Percentiles rank a stretch among this genome's conserved stretches.
These are phyloP conservation scores for Ogataea hybrid DNA, from an alignment of 1,139 yeast species.

Conservation along the genomic window DNA sequence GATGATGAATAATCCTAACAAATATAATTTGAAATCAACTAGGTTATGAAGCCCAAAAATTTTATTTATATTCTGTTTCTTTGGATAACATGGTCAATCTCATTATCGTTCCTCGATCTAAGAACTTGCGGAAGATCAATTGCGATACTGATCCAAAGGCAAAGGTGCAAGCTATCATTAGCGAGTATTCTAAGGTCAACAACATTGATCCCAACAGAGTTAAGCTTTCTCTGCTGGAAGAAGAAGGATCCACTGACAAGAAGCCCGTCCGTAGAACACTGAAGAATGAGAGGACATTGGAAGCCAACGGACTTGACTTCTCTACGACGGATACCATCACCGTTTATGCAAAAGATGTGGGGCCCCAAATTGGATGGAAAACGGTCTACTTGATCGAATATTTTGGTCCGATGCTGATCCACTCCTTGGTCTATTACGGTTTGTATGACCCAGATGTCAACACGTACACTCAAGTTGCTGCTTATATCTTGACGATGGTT, in stretches of 20 bases:
- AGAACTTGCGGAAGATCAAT: constrained; percentile 30
- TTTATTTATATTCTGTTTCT: neutral
- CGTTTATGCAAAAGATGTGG: constrained; percentile 75
- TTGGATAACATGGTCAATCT: constrained; percentile 27
- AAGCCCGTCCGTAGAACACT: constrained; percentile 38
- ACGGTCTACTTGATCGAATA: constrained; percentile 85
- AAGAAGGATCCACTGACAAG: constrained; percentile 29
- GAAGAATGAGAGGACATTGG: constrained; percentile 34
- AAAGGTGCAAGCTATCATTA: constrained; percentile 30
- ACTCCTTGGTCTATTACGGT: constrained; percentile 59
- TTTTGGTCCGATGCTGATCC: constrained; percentile 82
- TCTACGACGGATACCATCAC: constrained; percentile 33
- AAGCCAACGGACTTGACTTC: constrained; percentile 35
- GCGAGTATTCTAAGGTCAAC: constrained; percentile 42
- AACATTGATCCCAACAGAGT: constrained; percentile 43
- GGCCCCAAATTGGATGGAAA: constrained; percentile 92
- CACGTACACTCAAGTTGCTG: constrained; percentile 51
- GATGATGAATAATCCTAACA: neutral
- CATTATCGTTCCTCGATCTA: constrained; percentile 30
- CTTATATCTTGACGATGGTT: constrained; percentile 54
- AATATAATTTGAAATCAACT: neutral
- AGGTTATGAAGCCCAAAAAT: constrained; percentile 13
- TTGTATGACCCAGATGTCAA: constrained; percentile 38
- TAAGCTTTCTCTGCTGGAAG: constrained; percentile 32
- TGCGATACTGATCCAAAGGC: constrained; percentile 35